Base-by-base conservation (phyloP, 1,139 yeast genomes). In the Zygosaccharomyces sapae region DNA sequence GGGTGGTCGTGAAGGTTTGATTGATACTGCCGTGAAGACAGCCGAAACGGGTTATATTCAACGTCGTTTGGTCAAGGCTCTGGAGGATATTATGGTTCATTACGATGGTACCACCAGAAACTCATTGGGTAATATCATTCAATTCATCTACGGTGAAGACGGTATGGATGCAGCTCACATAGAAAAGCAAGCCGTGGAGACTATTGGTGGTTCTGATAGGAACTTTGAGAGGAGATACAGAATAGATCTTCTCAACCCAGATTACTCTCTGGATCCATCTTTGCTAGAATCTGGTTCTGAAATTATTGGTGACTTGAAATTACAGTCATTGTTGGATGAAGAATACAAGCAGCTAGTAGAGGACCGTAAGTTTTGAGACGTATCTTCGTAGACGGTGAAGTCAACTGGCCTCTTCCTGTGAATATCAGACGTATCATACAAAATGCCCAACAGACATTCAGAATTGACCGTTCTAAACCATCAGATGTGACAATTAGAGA, bases 1-100 rank as follows among this genome's bases (percentile, higher is more conserved):
- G 98, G 98, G 98, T 61, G 99, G 99, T 77, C 88, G 99, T 79
- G 99, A 92, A 75, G 99, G 99, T 80, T 80, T 92, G 68, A 92
- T 92, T 69, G 99, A 92, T 80, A 92, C 99, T 50, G 97, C 97
- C 12, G 97, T 90, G 43, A 90, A 90, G 70, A 90, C 98, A 35
- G 98, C 99, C 1, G 98, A 92, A 72, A 92, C 99, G 30, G 99
- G 99, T 72, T 92, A 92, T 70, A 94, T 92, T 66, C 98, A 92
- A 73, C 92, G 99, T 76, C 94, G 99, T 77, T 76, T 94, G 69
- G 96, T 94, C 43, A 94, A 94, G 69, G 98, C 99, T 8, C 75
- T 94, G 69, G 99, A 94, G 70, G 99, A 94, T 74, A 90, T 94
- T 55, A 90, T 90, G 96, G 98, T 92, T 39, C 97, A 90, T 66